Evolutionary conservation across 2,329 filamentous ascomycete species (phyloP).

Genomic region (Cladosporium cucumerinum): DNA sequence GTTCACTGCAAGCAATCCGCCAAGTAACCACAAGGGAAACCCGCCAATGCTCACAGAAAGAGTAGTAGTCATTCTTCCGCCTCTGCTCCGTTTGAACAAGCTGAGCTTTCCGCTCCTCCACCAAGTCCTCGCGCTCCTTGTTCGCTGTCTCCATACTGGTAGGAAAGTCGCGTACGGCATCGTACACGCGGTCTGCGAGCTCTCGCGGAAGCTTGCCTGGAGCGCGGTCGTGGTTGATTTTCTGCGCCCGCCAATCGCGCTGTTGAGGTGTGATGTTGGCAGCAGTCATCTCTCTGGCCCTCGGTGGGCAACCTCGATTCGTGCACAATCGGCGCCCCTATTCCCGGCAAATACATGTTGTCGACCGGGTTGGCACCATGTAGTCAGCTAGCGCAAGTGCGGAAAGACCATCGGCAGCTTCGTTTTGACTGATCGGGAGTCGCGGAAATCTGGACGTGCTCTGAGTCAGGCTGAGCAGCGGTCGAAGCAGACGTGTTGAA

Average conservation of each 20-base stretch:
- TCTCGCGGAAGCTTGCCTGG: conserved; percentile 74
- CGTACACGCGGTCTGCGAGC: conserved; percentile 67
- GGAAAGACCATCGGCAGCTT: background rate
- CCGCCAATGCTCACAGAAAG: background rate
- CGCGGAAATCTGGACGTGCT: background rate
- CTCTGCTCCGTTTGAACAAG: background rate
- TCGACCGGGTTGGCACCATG: too few relatives aligned
- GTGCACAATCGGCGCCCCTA: background rate
- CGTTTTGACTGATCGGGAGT: background rate
- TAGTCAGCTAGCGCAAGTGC: background rate
- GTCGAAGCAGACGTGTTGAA: background rate
- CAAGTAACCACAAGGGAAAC: too few relatives aligned
- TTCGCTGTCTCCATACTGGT: background rate
- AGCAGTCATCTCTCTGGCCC: background rate
- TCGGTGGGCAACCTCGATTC: background rate
- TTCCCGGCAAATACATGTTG: background rate
- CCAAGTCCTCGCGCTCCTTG: background rate
- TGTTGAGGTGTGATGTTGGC: conserved; percentile 50
- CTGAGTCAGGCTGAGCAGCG: background rate
- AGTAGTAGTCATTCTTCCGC: background rate
- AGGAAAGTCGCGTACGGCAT: conserved; percentile 54
- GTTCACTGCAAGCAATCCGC: too few relatives aligned
- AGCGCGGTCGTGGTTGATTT: conserved; percentile 58
- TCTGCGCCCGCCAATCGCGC: conserved; percentile 39
- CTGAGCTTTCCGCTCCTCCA: background rate